phyloP scores from a whole-genome alignment of 148 eudicot genomes.

The Camellia granthamiana region DNA sequence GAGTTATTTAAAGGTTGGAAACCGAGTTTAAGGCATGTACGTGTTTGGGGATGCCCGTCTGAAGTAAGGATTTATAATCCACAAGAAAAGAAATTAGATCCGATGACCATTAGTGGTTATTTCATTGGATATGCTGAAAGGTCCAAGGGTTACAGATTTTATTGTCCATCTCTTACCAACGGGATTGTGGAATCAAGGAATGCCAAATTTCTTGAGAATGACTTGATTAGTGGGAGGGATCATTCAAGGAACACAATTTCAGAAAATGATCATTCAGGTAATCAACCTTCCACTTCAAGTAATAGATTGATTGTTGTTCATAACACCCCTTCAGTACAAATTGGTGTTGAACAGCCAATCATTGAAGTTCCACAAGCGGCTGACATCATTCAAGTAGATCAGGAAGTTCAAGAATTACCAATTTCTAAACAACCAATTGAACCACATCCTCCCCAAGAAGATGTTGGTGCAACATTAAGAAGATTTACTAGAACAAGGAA shows the following conservation, averaged over 20 bases:
- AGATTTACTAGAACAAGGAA: conserved; percentile 8
- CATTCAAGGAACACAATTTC: too few relatives aligned
- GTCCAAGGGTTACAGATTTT: not conserved
- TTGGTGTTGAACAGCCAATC: not conserved
- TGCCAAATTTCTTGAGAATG: not conserved
- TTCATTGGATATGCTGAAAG: not conserved
- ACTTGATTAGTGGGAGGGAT: not conserved
- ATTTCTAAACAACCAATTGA: not conserved
- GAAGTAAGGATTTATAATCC: not conserved
- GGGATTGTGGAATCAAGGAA: not conserved
- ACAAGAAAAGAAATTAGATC: not conserved
- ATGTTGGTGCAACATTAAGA: not conserved
- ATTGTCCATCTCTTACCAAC: not conserved
- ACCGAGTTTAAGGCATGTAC: conserved; percentile 14
- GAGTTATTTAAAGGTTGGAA: not conserved
- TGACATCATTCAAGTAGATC: not conserved
- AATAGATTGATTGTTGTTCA: too few relatives aligned
- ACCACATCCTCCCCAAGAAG: not conserved
- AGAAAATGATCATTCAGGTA: too few relatives aligned
- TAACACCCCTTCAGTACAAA: too few relatives aligned
- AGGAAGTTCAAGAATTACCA: not conserved
- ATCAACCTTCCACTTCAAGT: too few relatives aligned
- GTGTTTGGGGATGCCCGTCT: conserved; percentile 7
- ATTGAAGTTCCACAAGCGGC: not conserved
- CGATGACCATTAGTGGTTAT: not conserved